A percentile compares a stretch with the other conserved stretches of the same genome.
phyloP scores from a whole-genome alignment of 306 rosid species.

The Comarum palustre region DNA sequence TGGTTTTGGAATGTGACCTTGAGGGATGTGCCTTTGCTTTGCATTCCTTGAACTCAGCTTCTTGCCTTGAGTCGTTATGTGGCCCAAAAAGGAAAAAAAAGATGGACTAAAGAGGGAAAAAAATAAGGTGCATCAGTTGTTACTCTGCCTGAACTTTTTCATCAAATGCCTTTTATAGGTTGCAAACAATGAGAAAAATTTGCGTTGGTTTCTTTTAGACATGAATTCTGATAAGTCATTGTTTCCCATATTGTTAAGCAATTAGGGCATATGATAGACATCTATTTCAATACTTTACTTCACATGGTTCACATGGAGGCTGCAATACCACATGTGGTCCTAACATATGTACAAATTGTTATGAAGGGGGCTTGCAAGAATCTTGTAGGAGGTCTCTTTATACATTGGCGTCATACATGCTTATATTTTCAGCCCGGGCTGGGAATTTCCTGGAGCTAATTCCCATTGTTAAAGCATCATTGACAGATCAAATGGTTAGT shows the following conservation, averaged over 20 bases:
- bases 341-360: not conserved
- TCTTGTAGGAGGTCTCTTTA: conserved; percentile 84
- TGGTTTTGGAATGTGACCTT: not conserved
- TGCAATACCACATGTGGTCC: not conserved
- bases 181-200: not conserved
- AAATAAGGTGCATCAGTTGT: not conserved
- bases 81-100: not conserved
- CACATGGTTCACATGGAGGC: conserved; percentile 1
- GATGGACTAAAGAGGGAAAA: not conserved
- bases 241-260: not conserved
- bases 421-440: conserved; percentile 68
- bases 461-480: conserved; percentile 60
- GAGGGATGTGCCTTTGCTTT: not conserved
- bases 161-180: not conserved
- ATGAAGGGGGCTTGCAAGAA: conserved; percentile 67
- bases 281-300: not conserved
- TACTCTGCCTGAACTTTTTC: not conserved
- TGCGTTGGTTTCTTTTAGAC: not conserved
- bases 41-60: not conserved
- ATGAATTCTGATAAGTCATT: not conserved
- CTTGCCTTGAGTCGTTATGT: not conserved
- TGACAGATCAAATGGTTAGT: conserved; percentile 50
- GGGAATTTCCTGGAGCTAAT: conserved; percentile 60
- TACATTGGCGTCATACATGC: conserved; percentile 83
- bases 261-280: conserved; percentile 4